Evolutionary conservation across 1,284 basidiomycete genomes (phyloP).

Genomic region (Ceratobasidium sp.): DNA sequence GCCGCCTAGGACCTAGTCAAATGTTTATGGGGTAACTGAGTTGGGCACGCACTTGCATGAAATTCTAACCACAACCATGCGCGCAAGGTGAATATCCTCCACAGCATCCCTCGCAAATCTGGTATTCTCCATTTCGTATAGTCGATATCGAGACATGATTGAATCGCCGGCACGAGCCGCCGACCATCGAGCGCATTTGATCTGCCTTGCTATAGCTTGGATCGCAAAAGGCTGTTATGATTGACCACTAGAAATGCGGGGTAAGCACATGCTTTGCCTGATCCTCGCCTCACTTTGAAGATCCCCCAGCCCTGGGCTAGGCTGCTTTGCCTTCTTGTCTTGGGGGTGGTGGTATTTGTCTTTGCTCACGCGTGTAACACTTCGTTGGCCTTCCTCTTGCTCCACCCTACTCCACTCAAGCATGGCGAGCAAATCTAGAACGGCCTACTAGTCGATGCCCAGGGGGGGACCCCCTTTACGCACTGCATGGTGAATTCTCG

Average conservation of each 20-base stretch:
- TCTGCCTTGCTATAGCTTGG: too few species aligned
- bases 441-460: too few species aligned
- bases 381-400: neutral
- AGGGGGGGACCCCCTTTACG: neutral
- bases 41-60: constrained; percentile 3
- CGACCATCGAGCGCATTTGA: too few species aligned
- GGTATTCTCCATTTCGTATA: too few species aligned
- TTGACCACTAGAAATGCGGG: constrained; percentile 1
- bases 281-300: constrained; percentile 11
- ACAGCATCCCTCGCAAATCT: too few species aligned
- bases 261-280: neutral
- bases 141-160: too few species aligned
- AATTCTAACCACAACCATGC: constrained; percentile 6
- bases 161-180: too few species aligned
- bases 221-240: too few species aligned
- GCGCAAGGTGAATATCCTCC: too few species aligned
- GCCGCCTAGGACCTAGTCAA: neutral
- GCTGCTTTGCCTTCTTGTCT: constrained; percentile 3
- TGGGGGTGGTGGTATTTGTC: neutral
- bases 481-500: neutral
- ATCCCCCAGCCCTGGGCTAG: constrained; percentile 14
- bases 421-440: neutral
- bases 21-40: constrained; percentile 21
- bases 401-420: constrained; percentile 4
- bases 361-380: neutral